Conservation (phyloP, 305 asterid species). For the Fraxinus ornus region DNA sequence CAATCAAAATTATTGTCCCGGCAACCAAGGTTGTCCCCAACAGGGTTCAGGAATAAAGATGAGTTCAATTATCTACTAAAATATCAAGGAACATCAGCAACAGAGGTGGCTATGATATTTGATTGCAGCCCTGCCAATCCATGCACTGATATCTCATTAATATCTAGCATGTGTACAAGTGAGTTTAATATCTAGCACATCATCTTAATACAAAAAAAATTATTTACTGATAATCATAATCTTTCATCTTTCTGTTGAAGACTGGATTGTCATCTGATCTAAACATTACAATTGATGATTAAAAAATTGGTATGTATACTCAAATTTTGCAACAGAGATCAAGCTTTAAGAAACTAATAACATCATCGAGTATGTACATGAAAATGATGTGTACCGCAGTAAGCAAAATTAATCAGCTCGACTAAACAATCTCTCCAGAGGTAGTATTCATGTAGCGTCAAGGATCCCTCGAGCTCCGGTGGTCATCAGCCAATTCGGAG, state of each 20-base stretch:
- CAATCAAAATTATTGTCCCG: slow-evolving; percentile 53
- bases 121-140: slow-evolving; percentile 56
- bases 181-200: background rate
- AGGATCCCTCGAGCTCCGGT: background rate
- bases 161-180: background rate
- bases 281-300: background rate
- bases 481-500: slow-evolving; percentile 22
- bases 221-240: background rate
- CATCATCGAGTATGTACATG: slow-evolving; percentile 34
- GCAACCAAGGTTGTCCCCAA: slow-evolving; percentile 46
- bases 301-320: background rate
- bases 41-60: slow-evolving; percentile 54
- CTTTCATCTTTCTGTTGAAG: background rate
- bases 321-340: background rate
- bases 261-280: background rate
- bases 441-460: background rate
- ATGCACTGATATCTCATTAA: slow-evolving; percentile 41
- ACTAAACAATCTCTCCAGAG: background rate
- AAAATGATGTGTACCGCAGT: slow-evolving; percentile 21
- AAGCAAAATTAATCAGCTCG: slow-evolving; percentile 10
- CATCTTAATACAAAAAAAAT: background rate
- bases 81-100: slow-evolving; percentile 57
- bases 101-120: slow-evolving; percentile 44
- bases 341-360: background rate
- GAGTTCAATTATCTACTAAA: slow-evolving; percentile 44